Evolutionary conservation across 345 rosid genomes (phyloP).

Genomic region (Linum usitatissimum): DNA sequence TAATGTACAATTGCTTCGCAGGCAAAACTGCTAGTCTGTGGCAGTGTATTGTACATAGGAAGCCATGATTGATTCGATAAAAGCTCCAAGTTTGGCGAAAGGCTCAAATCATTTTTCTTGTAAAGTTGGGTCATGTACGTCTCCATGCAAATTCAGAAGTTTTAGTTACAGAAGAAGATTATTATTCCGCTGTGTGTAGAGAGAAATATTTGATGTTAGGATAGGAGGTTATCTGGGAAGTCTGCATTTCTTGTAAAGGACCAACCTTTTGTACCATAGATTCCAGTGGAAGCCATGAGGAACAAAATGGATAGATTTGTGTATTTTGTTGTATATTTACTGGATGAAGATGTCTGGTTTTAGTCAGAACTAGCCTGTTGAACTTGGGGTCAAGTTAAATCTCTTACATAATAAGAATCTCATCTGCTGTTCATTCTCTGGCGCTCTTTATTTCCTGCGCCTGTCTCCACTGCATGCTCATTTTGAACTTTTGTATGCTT

Average conservation of each 20-base stretch:
- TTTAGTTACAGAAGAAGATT: not conserved
- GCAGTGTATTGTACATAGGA: slow-evolving; percentile 22
- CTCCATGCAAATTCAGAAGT: slow-evolving; percentile 15
- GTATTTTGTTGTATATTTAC: slow-evolving; percentile 21
- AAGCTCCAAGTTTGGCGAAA: slow-evolving; percentile 13
- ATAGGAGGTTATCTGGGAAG: slow-evolving; percentile 13
- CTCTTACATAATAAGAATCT: too few species aligned
- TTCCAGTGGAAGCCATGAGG: slow-evolving; percentile 17
- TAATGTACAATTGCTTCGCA: slow-evolving; percentile 1
- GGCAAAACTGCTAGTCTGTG: slow-evolving; percentile 18
- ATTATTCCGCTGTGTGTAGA: slow-evolving; percentile 15
- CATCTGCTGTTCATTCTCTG: too few species aligned
- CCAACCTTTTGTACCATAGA: slow-evolving; percentile 6
- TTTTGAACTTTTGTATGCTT: too few species aligned
- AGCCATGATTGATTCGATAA: slow-evolving; percentile 16
- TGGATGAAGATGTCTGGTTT: slow-evolving; percentile 10
- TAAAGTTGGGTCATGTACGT: slow-evolving; percentile 4
- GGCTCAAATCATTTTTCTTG: slow-evolving; percentile 1
- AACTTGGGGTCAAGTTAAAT: not conserved
- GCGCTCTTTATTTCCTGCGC: too few species aligned
- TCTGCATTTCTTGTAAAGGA: slow-evolving; percentile 4
- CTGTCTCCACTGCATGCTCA: too few species aligned
- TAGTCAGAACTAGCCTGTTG: not conserved
- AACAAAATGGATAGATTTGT: slow-evolving; percentile 3
- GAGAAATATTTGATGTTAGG: slow-evolving; percentile 8